Conservation (phyloP, 2,329 filamentous ascomycete genomes). For the Aspergillus thermomutatus region DNA sequence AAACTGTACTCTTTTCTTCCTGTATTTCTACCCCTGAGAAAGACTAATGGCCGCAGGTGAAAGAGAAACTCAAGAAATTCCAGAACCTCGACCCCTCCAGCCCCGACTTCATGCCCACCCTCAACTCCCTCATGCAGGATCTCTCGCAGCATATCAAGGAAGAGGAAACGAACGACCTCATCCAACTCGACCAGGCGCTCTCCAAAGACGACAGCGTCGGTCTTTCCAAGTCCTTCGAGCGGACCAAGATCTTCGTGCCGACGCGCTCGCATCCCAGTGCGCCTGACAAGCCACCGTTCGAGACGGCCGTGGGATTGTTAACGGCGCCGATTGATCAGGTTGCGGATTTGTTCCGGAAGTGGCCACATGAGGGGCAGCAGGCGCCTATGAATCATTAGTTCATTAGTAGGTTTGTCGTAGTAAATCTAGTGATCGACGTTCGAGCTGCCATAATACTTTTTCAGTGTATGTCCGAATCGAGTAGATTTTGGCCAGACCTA, state of each 20-base stretch:
- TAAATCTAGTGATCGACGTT: too few relatives aligned
- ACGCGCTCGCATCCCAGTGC: constrained; percentile 49
- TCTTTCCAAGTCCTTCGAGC: constrained; percentile 43
- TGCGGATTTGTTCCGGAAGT: constrained; percentile 53
- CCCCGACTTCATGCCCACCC: constrained; percentile 38
- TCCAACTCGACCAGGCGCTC: constrained; percentile 44
- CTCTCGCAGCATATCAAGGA: constrained; percentile 49
- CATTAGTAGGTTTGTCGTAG: too few relatives aligned
- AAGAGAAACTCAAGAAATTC: constrained; percentile 47
- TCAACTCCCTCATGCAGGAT: constrained; percentile 40
- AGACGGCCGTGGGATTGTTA: constrained; percentile 52
- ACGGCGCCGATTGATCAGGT: constrained; percentile 55
- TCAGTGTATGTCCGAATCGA: neutral
- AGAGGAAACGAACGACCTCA: constrained; percentile 49
- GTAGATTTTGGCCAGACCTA: neutral
- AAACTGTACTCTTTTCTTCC: constrained; percentile 27
- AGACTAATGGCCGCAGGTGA: constrained; percentile 38
- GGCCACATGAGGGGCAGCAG: constrained; percentile 31
- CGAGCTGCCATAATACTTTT: too few relatives aligned
- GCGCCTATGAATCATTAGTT: neutral
- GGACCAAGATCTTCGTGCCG: constrained; percentile 53
- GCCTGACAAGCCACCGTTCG: constrained; percentile 52
- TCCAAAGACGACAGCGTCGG: constrained; percentile 26
- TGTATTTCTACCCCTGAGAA: neutral
- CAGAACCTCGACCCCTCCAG: constrained; percentile 42